Percentiles rank a stretch among this genome's conserved stretches.
Evolutionary conservation across 768 basidiomycete species (phyloP).

Genomic region (Paxillus involutus): DNA sequence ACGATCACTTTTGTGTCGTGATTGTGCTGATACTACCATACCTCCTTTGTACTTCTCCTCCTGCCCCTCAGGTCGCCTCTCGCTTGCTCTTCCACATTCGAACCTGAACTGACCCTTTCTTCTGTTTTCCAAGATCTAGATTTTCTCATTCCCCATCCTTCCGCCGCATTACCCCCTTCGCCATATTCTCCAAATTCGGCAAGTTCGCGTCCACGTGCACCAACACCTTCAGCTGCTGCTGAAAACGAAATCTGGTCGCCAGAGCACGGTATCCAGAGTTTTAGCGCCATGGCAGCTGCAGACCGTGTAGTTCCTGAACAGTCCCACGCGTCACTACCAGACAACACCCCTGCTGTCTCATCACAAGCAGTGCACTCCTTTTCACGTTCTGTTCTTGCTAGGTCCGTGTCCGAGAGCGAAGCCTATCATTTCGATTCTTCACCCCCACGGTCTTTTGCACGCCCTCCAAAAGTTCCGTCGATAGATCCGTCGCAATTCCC

Average conservation of each 20-base stretch:
- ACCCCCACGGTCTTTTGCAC: constrained; percentile 38
- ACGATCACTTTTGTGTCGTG: constrained; percentile 20
- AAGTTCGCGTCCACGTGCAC: constrained; percentile 39
- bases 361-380: constrained; percentile 23
- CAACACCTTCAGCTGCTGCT: constrained; percentile 33
- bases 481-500: constrained; percentile 70
- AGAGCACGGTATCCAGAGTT: constrained; percentile 12
- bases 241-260: constrained; percentile 28
- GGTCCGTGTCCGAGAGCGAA: constrained; percentile 41
- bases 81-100: constrained; percentile 17
- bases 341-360: constrained; percentile 19
- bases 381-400: constrained; percentile 35
- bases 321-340: constrained; percentile 13
- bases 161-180: constrained; percentile 32
- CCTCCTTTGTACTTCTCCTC: constrained; percentile 5
- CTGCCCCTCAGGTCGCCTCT: constrained; percentile 3
- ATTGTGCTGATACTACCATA: neutral
- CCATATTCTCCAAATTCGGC: constrained; percentile 31
- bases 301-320: constrained; percentile 11
- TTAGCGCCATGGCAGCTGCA: constrained; percentile 20
- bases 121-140: constrained; percentile 22
- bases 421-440: constrained; percentile 37
- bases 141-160: constrained; percentile 29
- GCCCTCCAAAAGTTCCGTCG: constrained; percentile 41
- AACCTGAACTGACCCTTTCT: constrained; percentile 16